Evolutionary conservation across 2,329 filamentous ascomycete genomes (phyloP), one percentile per base, ranked within the genome.

Genomic region (Fusarium austroafricanum): DNA sequence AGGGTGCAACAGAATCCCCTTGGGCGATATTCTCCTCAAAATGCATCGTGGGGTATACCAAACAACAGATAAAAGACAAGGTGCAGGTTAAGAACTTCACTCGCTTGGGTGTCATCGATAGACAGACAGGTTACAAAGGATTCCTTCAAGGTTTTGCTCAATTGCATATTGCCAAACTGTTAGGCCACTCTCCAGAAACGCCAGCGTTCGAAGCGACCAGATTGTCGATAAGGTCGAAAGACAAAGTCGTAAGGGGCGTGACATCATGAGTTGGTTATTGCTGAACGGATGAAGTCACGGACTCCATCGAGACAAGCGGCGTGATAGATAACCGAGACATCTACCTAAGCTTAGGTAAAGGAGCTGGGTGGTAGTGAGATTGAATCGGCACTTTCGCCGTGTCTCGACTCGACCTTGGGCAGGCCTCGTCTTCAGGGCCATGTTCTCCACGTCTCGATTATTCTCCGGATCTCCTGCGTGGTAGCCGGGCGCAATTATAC

Each of bases 211-310:
- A 57, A 61, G 58, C 56, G 52, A 63, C 58, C 47, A 56, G 53
- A 50, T 46, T 50, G 51, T 38, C 57, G 50, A 42, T 61, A 65
- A 58, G 49, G 61, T 50, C 45, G 50, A 66, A 61, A 63, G 44
- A 45, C 45, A 68, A 54, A 71, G 59, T 78, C 77, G 71, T 79
- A 71, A 76, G 73, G 61, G 71, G 75, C 77, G 70, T 79, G 52
- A 72, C 71, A 69, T 79, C 78, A 68, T 79, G 69, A 75, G 51
- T 74, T 69, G 69, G 68, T 62, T 64, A 49, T 55, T 58, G 62
- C 49, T 65, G 45, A 65, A 67, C 56, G 46, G 40, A 70, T 54
- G 57, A 45, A 70, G 61, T 47, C 59, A 51, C 56, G 29, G 60
- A 51, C 50, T 66, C 55, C 40, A 54, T 56, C 46, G n/a, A 47